Evolutionary conservation across 2,329 filamentous ascomycete species (phyloP).

Genomic region (Colletotrichum acutatum): DNA sequence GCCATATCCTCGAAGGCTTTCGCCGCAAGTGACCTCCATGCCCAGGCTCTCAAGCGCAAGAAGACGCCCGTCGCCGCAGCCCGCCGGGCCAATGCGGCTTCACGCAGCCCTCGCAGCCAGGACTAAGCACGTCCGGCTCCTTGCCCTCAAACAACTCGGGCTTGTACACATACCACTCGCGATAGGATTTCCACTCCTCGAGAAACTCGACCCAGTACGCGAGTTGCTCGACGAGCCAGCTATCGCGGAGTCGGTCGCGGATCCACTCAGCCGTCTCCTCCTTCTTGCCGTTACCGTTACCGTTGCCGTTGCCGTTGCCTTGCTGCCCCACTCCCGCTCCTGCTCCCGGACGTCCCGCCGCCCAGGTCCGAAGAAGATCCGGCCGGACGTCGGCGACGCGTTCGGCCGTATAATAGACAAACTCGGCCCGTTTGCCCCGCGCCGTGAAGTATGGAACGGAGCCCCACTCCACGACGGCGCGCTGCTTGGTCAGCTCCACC

Average conservation of each 20-base stretch:
- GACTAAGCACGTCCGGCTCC: constrained; percentile 32
- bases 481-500: constrained; percentile 31
- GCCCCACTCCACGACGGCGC: constrained; percentile 36
- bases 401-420: constrained; percentile 35
- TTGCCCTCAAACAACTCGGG: constrained; percentile 32
- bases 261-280: constrained; percentile 25
- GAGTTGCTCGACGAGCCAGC: constrained; percentile 38
- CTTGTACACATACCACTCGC: constrained; percentile 36
- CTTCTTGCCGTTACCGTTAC: neutral
- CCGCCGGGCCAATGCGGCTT: constrained; percentile 31
- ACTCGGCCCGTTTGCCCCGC: constrained; percentile 33
- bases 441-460: constrained; percentile 35
- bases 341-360: neutral
- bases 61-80: constrained; percentile 25
- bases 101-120: constrained; percentile 29
- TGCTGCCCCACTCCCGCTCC: too few species aligned
- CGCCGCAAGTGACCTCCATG: neutral
- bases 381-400: constrained; percentile 29
- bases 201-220: constrained; percentile 37
- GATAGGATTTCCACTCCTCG: constrained; percentile 37
- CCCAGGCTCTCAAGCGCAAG: neutral
- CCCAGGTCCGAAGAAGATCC: constrained; percentile 22
- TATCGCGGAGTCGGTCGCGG: constrained; percentile 32
- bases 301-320: too few species aligned
- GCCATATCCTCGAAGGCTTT: neutral